Evolutionary conservation across 768 basidiomycete genomes (phyloP).

Genomic region (Hypsizygus marmoreus): DNA sequence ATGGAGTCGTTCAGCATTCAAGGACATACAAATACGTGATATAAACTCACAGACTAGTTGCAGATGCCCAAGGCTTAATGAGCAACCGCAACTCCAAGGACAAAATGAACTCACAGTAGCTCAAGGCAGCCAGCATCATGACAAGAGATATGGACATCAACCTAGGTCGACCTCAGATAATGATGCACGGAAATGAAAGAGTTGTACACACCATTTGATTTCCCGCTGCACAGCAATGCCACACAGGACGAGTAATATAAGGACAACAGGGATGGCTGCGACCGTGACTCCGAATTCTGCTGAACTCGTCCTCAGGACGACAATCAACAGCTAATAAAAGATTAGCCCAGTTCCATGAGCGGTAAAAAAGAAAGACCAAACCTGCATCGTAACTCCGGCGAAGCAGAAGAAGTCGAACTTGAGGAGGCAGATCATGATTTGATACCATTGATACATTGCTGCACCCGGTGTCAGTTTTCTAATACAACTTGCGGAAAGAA

Average conservation of each 20-base stretch:
- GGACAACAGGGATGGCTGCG: slow-evolving; percentile 79
- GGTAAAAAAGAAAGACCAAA: slow-evolving; percentile 17
- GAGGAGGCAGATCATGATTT: slow-evolving; percentile 83
- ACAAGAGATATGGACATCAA: slow-evolving; percentile 72
- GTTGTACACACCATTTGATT: slow-evolving; percentile 63
- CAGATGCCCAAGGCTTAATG: slow-evolving; percentile 5
- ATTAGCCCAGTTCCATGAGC: slow-evolving; percentile 4
- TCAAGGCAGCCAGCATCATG: slow-evolving; percentile 76
- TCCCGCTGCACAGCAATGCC: slow-evolving; percentile 76
- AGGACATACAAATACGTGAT: not conserved
- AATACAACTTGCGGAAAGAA: not conserved
- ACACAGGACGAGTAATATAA: slow-evolving; percentile 64
- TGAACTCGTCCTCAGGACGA: slow-evolving; percentile 63
- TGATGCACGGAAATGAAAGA: not conserved
- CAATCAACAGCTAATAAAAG: slow-evolving; percentile 68
- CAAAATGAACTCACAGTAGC: slow-evolving; percentile 63
- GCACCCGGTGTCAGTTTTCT: slow-evolving; percentile 11
- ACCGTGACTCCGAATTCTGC: slow-evolving; percentile 84
- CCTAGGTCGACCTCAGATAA: slow-evolving; percentile 34
- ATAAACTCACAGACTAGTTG: slow-evolving; percentile 40
- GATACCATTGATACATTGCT: slow-evolving; percentile 91
- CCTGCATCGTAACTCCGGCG: slow-evolving; percentile 88
- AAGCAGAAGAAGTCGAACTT: slow-evolving; percentile 93
- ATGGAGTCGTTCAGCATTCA: slow-evolving; percentile 7
- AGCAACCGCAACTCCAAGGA: too few relatives aligned